phyloP scores from a whole-genome alignment of 768 basidiomycete species.

The Kondoa malvinella region DNA sequence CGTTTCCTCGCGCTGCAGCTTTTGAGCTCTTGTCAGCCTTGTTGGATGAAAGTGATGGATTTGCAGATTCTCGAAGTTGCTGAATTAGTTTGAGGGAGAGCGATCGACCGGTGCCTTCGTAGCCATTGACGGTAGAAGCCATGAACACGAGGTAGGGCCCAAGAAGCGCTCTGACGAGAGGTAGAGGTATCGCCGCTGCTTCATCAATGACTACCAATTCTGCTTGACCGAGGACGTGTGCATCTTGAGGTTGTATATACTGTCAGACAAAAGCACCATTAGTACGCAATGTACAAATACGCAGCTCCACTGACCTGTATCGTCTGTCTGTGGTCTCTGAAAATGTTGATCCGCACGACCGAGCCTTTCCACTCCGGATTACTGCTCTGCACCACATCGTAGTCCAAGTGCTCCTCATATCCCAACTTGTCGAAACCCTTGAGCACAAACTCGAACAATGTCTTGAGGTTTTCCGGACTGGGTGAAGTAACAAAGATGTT shows the following conservation, averaged over 20 bases:
- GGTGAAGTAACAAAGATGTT: slow-evolving; percentile 98
- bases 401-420: slow-evolving; percentile 94
- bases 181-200: slow-evolving; percentile 92
- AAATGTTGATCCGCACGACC: slow-evolving; percentile 86
- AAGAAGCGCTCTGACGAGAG: slow-evolving; percentile 82
- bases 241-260: slow-evolving; percentile 98
- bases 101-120: slow-evolving; percentile 97
- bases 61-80: slow-evolving; percentile 79
- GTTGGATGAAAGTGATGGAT: slow-evolving; percentile 49
- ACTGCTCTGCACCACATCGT: slow-evolving; percentile 92
- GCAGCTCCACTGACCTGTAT: slow-evolving; percentile 77
- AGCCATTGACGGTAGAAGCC: slow-evolving; percentile 98
- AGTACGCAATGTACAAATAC: not conserved
- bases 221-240: slow-evolving; percentile 91
- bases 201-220: slow-evolving; percentile 96
- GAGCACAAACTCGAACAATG: slow-evolving; percentile 93
- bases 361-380: slow-evolving; percentile 87
- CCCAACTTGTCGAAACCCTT: slow-evolving; percentile 86
- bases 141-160: slow-evolving; percentile 92
- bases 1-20: slow-evolving; percentile 26
- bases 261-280: slow-evolving; percentile 29
- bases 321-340: slow-evolving; percentile 82
- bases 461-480: slow-evolving; percentile 91
- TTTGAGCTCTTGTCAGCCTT: slow-evolving; percentile 17
- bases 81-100: slow-evolving; percentile 94